Evolutionary conservation across 352 stramenopile genomes (phyloP), one percentile per base, ranked within the genome.

Genomic region (Pythium myriotylum): DNA sequence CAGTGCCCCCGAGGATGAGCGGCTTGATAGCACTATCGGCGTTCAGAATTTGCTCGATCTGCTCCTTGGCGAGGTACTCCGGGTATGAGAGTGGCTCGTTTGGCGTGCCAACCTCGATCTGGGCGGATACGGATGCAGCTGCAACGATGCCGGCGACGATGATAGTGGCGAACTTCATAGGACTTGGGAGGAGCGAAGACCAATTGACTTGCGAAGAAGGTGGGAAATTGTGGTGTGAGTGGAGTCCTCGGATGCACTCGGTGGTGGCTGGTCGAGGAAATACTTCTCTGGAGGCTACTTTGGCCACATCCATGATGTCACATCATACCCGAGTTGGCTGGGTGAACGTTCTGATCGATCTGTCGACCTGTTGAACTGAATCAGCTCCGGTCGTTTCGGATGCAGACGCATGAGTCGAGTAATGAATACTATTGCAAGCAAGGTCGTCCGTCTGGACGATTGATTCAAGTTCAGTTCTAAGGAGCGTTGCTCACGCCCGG

Each of bases 1-100:
- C 72, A 2, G 59, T 73, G 17, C 77, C 74, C 8, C 80, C 73
- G 17, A 89, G 62, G 40, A 89, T 85, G 26, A 88, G 65, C n/a
- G 52, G 50, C 20, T 70, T 29, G 62, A 77, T 35, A 10, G 29
- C 29, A 10, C 29, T 53, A 22, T 46, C 58, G 49, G 33, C n/a
- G 8, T 33, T 19, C 14, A 20, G n/a, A 22, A 49, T n/a, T 4
- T 10, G 22, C 37, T 47, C 51, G 37, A 58, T 46, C 19, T 35
- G 20, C 13, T 17, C 14, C 35, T 26, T 22, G 37, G 48, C 32
- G 48, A 54, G 48, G 32, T 40, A 54, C 29, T 54, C 48, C 3
- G 48, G 32, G 51, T 58, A 58, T 37, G 33, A 46, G 51, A 58
- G 20, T 17, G 51, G 51, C 35, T 37, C 29, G 48, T 39, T 40